Evolutionary conservation across 2,329 filamentous ascomycete genomes (phyloP), one percentile per base, ranked within the genome.

Genomic region (Colletotrichum paranaense): DNA sequence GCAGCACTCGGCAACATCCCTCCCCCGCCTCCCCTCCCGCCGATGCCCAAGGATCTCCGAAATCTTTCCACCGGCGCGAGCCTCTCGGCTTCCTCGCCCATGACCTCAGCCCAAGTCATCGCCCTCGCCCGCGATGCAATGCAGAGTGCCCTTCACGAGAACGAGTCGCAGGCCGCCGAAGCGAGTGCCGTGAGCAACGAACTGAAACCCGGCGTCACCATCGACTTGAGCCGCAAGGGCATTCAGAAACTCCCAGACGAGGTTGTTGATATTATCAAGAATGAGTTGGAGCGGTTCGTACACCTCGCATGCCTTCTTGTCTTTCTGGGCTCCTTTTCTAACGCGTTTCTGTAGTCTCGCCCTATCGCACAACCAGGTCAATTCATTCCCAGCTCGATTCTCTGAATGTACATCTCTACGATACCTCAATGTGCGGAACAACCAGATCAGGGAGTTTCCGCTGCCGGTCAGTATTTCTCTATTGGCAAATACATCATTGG

Each of bases 381-480:
- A 90, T 38, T 87, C 89, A n/a, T 89, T 96, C 59, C 94, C 94
- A 6, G 79, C 86, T 28, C 89, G 93, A 67, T 93, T 95, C 77
- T 88, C 92, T 46, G 93, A 95, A 83, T 95, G 93, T 83, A 92
- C 90, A 55, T 93, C 92, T 62, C 84, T 96, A 73, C 92, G 93
- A 74, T 96, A 96, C 80, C 88, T 96, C 74, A 96, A 96, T 78
- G 91, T 95, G 75, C 88, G 93, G 79, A 93, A 93, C 82, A 96
- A 95, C 79, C 86, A 90, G 78, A 91, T 95, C 79, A 88, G 86
- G 74, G 89, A 91, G 77, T 91, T 91, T 70, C 89, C 89, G 4
- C 80, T 90, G 73, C 83, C 88, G 76, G 89, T 91, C 84, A 81
- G 82, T 77, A 65, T 75, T 72, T 68, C 68, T 32, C 62, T 57